Evolutionary conservation across 306 rosid genomes (phyloP), one percentile per base, ranked within the genome.

Genomic region (Alnus rubra): DNA sequence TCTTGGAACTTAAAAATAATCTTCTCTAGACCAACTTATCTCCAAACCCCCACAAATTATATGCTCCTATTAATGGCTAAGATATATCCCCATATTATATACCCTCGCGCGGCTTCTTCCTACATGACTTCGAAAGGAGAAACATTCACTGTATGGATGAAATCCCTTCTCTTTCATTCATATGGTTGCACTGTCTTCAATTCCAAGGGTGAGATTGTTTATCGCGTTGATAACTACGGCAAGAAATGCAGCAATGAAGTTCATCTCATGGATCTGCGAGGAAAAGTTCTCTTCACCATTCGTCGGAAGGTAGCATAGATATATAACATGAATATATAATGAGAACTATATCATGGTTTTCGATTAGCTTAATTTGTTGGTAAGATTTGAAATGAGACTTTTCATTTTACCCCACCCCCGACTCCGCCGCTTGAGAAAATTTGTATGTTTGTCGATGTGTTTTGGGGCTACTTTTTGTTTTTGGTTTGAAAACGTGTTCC

Each of bases 171-270:
- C 11, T 86, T 78, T 63, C 93, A 92, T 50, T 78, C 94, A 9
- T 92, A 95, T 79, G 98, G 98, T 5, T 91, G 95, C 93, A 94
- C 98, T 0, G 91, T 91, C 60, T 95, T 85, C 56, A 86, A 92
- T 62, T 85, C 95, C 65, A 86, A 80, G 0, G 98, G 98, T 0
- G 82, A 85, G 31, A 85, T 95, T 31, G 94, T 88, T 39, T 92
- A 86, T 51, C 83, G 98, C 11, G 97, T 95, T 7, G 98, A 95
- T 79, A 92, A 95, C 80, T 95, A 95, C 71, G 88, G 87, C 77
- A 79, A 76, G 7, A 95, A 91, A 78, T 89, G 92, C 45, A 87
- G 86, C 81, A 55, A 81, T 39, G 91, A 92, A 84, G 98, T 91
- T 69, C 82, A 82, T 78, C 98, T 95, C 84, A 95, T 92, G 98